A percentile compares a stretch with the other conserved stretches of the same genome.
Evolutionary conservation across 1,284 basidiomycete species (phyloP).

Genomic region (Pyrrhoderma lamaoense): DNA sequence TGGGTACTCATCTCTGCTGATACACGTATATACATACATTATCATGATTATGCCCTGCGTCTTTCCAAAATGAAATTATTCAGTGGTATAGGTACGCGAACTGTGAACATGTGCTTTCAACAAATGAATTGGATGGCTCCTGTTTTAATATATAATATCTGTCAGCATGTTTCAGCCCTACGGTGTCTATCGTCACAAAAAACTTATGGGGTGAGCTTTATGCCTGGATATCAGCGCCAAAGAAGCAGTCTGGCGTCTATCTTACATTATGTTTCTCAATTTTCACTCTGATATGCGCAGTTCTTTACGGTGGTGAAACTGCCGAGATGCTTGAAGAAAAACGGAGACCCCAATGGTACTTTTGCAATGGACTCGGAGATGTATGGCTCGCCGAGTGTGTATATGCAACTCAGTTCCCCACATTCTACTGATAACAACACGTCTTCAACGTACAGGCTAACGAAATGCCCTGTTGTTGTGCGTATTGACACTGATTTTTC

Average conservation of each 20-base stretch:
- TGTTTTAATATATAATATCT: neutral
- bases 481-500: neutral
- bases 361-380: constrained; percentile 17
- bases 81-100: constrained; percentile 9
- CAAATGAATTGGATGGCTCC: neutral
- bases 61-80: constrained; percentile 11
- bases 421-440: too few relatives aligned
- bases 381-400: constrained; percentile 17
- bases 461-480: constrained; percentile 13
- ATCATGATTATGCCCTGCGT: too few relatives aligned
- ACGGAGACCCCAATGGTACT: constrained; percentile 14
- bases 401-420: neutral
- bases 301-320: constrained; percentile 17
- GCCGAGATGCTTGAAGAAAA: constrained; percentile 13
- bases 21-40: too few relatives aligned
- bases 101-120: neutral
- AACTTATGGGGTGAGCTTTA: constrained; percentile 16
- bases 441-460: neutral
- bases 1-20: too few relatives aligned
- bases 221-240: neutral
- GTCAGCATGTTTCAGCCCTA: constrained; percentile 19
- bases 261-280: neutral
- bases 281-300: neutral
- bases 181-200: constrained; percentile 11
- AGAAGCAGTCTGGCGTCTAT: neutral